These are phyloP conservation scores for Cutaneotrichosporon daszewskae DNA, from an alignment of 1,284 basidiomycete species.

Conservation along the genomic window DNA sequence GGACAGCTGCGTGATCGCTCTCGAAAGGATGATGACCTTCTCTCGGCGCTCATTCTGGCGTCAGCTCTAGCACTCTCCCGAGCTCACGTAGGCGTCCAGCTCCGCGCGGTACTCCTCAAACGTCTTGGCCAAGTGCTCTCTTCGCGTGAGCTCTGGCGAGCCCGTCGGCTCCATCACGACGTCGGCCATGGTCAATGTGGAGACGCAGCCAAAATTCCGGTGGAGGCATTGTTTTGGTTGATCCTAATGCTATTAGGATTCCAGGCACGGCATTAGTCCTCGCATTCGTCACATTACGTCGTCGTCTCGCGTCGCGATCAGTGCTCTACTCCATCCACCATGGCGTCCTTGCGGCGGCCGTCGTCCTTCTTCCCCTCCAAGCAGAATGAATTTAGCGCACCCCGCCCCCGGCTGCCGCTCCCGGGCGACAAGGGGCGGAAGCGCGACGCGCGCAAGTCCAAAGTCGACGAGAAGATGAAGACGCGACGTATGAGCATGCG, in stretches of 20 bases:
- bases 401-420: slow-evolving; percentile 18
- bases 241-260: not conserved
- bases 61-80: not conserved
- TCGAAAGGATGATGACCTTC: slow-evolving; percentile 48
- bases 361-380: slow-evolving; percentile 13
- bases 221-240: not conserved
- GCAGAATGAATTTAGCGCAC: slow-evolving; percentile 2
- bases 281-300: slow-evolving; percentile 1
- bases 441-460: slow-evolving; percentile 48
- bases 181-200: slow-evolving; percentile 18
- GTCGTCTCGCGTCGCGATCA: not conserved
- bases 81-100: slow-evolving; percentile 40
- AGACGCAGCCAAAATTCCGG: slow-evolving; percentile 1
- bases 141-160: slow-evolving; percentile 17
- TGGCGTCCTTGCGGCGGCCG: slow-evolving; percentile 31
- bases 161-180: slow-evolving; percentile 16
- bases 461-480: slow-evolving; percentile 87
- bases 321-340: slow-evolving; percentile 12
- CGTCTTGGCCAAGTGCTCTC: slow-evolving; percentile 34
- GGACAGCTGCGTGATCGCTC: slow-evolving; percentile 86
- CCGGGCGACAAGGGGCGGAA: slow-evolving; percentile 2
- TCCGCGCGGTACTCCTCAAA: slow-evolving; percentile 41
- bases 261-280: not conserved
- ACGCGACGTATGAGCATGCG: slow-evolving; percentile 78
- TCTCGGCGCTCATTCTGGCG: slow-evolving; percentile 46